Base-by-base conservation (phyloP, 352 stramenopile species). In the Phytophthora sansomeana region DNA sequence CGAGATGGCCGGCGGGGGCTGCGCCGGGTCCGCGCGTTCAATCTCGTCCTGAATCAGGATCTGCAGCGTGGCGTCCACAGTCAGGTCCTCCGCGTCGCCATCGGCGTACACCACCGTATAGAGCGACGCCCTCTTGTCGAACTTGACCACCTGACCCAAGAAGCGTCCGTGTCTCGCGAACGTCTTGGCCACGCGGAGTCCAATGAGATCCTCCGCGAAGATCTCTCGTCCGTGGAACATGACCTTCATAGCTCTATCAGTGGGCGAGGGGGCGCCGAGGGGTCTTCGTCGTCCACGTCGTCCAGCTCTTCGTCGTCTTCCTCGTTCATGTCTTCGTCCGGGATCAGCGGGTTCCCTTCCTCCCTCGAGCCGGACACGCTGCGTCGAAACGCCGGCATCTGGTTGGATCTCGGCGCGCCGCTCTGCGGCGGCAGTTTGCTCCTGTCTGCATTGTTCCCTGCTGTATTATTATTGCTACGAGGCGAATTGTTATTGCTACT, bases 41-140 rank as follows among this genome's bases (percentile, higher is more conserved):
- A 93, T 92, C 57, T 96, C 85, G 58, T 93, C 77, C 58, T 96
- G 82, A 53, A 94, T 92, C 69, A 96, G 62, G 53, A 96, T 90
- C 68, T 96, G 75, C 65, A 96, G 78, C 16, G 87, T 96, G 33
- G 71, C 78, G 32, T 96, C 85, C 7, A 93, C 74, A 19, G 67
- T 89, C 30, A 96, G 58, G 29, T 94, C 85, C 33, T 96, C 87
- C 17, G 81, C 84, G 55, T 96, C 87, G 1, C 87, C 87, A 46
- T 96, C 87, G 0, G 83, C 87, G 60, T 96, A 96, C 11, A 94
- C 85, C n/a, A 94, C 75, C 8, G 87, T 96, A 51, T 92, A 96
- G 21, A 87, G 50, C 35, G 76, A 64, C 43, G 74, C 77, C 3
- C 73, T 69, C n/a, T 85, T 75, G 70, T 96, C 85, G 62, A 93